Percentiles rank a stretch among this genome's conserved stretches.
phyloP scores from a whole-genome alignment of 768 basidiomycete species.

The Mycena vulgaris region DNA sequence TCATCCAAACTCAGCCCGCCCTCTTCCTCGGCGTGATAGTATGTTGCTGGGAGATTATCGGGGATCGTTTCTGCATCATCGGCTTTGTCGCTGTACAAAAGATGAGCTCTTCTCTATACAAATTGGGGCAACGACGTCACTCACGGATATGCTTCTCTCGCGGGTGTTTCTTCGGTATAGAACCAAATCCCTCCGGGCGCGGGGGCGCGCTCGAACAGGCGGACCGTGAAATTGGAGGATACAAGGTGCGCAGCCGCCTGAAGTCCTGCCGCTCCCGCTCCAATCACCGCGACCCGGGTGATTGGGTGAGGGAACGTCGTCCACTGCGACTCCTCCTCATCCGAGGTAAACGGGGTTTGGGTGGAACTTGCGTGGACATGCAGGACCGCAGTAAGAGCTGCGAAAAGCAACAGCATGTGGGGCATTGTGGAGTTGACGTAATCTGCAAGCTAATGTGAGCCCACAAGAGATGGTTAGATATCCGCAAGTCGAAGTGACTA shows the following conservation, averaged over 20 bases:
- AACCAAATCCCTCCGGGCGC: slow-evolving; percentile 42
- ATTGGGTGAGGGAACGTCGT: not conserved
- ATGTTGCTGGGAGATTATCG: slow-evolving; percentile 22
- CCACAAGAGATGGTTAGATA: too few species aligned
- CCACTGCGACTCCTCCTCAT: not conserved
- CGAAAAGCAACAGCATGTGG: not conserved
- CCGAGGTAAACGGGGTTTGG: not conserved
- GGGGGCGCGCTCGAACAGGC: slow-evolving; percentile 41
- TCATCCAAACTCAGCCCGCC: slow-evolving; percentile 34
- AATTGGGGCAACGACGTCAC: not conserved
- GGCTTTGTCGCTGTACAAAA: not conserved
- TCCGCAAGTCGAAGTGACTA: too few species aligned
- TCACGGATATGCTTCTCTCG: slow-evolving; percentile 41
- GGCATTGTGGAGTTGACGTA: too few species aligned
- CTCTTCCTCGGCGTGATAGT: slow-evolving; percentile 31
- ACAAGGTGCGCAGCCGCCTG: slow-evolving; percentile 35
- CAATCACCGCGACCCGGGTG: not conserved
- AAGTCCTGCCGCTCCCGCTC: not conserved
- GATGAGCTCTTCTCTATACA: not conserved
- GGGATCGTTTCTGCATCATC: not conserved
- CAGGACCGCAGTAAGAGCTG: not conserved
- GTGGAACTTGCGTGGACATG: not conserved
- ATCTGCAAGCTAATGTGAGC: too few species aligned
- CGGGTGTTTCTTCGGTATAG: slow-evolving; percentile 37
- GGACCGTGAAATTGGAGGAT: slow-evolving; percentile 29